Evolutionary conservation across 306 rosid species (phyloP), one percentile per base, ranked within the genome.

Genomic region (Vicia villosa): DNA sequence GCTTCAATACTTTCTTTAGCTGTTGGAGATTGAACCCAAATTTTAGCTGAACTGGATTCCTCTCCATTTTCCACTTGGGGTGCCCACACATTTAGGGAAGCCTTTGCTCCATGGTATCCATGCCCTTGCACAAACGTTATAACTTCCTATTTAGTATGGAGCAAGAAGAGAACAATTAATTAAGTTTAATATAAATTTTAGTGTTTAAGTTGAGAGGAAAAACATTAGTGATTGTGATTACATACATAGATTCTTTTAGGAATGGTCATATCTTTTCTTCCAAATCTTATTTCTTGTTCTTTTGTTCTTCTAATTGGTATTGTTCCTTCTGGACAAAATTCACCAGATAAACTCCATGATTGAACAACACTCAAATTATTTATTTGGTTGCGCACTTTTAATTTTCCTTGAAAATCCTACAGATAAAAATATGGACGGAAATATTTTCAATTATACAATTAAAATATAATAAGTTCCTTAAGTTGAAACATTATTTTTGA

Each of bases 61-160:
- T 91, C 77, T 73, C 82, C 92, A 78, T 79, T 88, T 12, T 72
- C 81, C 32, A 95, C 95, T 1, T 65, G 56, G 2, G 99, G 99
- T 45, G 88, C 96, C 97, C 99, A 95, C 82, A 91, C 99, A 28
- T 95, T 95, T 67, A 95, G 87, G 61, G 97, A 87, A 0, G 95
- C 97, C 68, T 91, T 91, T 69, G 99, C 99, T 51, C 99, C 99
- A 32, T 86, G 89, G 30, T 91, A 95, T 12, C 90, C 70, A 11
- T 6, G 15, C 47, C 47, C 47, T 12, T 1, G 5, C 47, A 42
- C 37, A 32, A 32, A 32, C 9, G 37, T 32, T 5, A 32, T 6
- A 0, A 32, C 37, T 6, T 32, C 37, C 37, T 32, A 8, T 32
- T 32, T 32, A 32, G 37, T n/a, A n/a, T n/a, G n/a, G n/a, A n/a